Base-by-base conservation (phyloP, 2,329 filamentous ascomycete species). In the Colletotrichum orchidophilum region DNA sequence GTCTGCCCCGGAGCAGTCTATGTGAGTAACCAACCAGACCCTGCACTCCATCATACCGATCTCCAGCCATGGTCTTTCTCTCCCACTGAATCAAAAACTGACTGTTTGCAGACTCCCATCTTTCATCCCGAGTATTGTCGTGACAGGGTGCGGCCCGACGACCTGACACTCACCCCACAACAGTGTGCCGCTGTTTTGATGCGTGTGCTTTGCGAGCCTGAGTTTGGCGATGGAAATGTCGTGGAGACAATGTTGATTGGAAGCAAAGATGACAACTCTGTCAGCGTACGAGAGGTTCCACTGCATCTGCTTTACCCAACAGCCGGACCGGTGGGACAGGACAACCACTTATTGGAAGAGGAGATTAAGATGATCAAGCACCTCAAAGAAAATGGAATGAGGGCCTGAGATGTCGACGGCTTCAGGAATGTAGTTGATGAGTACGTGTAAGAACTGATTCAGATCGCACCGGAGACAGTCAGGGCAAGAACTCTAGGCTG, bases 211-310 rank as follows among this genome's bases (percentile, higher is more conserved):
- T 60, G 46, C 1, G 73, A 72, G 39, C 58, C 69, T 1, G 65
- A 75, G 49, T 75, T 70, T 33, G 75, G 75, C 31, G 67, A 76
- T 31, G 75, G 74, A 3, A 75, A 71, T 42, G 59, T 75, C 15
- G 11, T 74, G 11, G 74, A 76, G 73, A 54, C 64, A 2, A 63
- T 74, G 72, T 60, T 69, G 63, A 49, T 70, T 5, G 73, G 70
- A 31, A 67, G 59, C 39, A 62, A 55, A 54, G 49, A 52, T 26
- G 49, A 46, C 8, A 46, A n/a, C 18, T 46, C 18, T 3, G 39
- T n/a, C 18, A 46, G 39, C 18, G 18, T 46, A 15, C 18, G 39
- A 18, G 39, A 46, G 39, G 39, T 46, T 3, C 39, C 39, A 46
- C 39, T 46, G 39, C 39, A 46, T 46, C 39, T 46, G 39, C 18